Conservation (phyloP, 805 yeast species). For the Ogataea glucozyma region DNA sequence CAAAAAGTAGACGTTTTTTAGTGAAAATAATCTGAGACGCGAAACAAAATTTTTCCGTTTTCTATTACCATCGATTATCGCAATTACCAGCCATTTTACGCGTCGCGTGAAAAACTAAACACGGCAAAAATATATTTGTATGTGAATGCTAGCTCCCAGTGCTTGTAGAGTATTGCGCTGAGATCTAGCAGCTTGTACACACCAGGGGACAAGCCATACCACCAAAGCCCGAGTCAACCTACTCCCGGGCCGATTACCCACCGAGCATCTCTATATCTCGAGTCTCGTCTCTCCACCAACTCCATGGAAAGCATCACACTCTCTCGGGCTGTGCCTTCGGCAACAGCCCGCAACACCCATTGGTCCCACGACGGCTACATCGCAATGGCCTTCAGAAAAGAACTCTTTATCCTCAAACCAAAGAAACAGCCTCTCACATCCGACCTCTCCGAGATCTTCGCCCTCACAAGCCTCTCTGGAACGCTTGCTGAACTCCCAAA, state of each 20-base stretch:
- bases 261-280: not conserved
- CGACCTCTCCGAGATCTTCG: conserved; percentile 16
- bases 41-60: too few relatives aligned
- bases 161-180: too few relatives aligned
- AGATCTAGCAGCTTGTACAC: too few relatives aligned
- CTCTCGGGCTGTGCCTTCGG: conserved; percentile 11
- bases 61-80: too few relatives aligned
- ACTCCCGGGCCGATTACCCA: not conserved
- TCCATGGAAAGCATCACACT: conserved; percentile 16
- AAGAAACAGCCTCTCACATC: conserved; percentile 1
- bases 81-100: too few relatives aligned
- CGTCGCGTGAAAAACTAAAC: too few relatives aligned
- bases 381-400: conserved; percentile 17
- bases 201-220: too few relatives aligned
- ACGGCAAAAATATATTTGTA: too few relatives aligned
- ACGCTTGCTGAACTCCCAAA: conserved; percentile 19
- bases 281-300: not conserved
- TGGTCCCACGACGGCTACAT: conserved; percentile 26
- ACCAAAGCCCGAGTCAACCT: too few relatives aligned
- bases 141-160: too few relatives aligned
- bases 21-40: too few relatives aligned
- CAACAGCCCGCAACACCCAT: conserved; percentile 8
- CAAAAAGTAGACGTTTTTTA: too few relatives aligned
- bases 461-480: conserved; percentile 13
- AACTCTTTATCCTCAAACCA: conserved; percentile 18